Conservation (phyloP, 2,329 filamentous ascomycete species). For the Tolypocladium tundrense region DNA sequence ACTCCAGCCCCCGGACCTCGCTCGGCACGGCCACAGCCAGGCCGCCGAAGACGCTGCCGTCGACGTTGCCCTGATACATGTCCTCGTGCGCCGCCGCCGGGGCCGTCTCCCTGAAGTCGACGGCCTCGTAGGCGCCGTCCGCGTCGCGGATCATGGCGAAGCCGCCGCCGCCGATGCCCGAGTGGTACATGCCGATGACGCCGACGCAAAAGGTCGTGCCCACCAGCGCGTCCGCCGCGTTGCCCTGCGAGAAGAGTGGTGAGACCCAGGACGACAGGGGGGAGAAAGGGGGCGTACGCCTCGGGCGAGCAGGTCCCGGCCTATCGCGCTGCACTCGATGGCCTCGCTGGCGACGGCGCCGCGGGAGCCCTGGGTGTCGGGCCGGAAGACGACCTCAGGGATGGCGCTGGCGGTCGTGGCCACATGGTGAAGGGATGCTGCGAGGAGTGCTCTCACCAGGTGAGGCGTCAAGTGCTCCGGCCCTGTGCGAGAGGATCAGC, state of each 20-base stretch:
- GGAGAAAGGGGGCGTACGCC: conserved; percentile 29
- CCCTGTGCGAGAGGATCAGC: neutral
- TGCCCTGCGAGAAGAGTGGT: conserved; percentile 37
- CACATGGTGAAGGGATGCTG: conserved; percentile 1
- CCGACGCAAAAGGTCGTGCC: conserved; percentile 68
- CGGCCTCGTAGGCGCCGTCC: conserved; percentile 69
- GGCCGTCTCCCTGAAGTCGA: conserved; percentile 86
- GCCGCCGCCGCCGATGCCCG: conserved; percentile 80
- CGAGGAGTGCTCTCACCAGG: neutral
- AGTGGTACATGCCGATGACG: conserved; percentile 67
- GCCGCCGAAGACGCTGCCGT: conserved; percentile 60
- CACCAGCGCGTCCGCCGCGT: conserved; percentile 67
- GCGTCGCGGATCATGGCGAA: conserved; percentile 72
- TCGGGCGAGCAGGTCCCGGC: conserved; percentile 47
- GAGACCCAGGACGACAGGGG: neutral
- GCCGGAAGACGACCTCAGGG: conserved; percentile 13
- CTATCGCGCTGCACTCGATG: conserved; percentile 58
- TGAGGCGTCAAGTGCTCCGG: neutral
- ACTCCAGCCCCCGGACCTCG: conserved; percentile 68
- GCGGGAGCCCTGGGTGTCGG: conserved; percentile 9
- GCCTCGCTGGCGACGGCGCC: conserved; percentile 66
- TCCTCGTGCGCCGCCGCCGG: conserved; percentile 71
- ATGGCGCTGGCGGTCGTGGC: conserved; percentile 5
- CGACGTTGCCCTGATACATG: conserved; percentile 69
- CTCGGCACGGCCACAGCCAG: conserved; percentile 63